Conservation (phyloP, 805 yeast genomes). For the Soucietia sequanensis region DNA sequence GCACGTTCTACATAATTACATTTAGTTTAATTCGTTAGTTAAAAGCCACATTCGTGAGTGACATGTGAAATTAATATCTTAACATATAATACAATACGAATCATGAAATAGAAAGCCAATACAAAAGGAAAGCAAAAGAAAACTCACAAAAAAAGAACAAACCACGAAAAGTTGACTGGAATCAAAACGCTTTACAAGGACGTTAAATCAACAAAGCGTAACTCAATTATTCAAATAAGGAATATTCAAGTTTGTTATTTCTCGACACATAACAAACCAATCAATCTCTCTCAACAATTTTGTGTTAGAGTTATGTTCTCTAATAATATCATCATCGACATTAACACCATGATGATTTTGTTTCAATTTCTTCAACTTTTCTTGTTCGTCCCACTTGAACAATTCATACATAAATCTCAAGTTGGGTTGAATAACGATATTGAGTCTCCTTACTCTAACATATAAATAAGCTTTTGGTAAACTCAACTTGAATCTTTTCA, state of each 20-base stretch:
- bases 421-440: constrained; percentile 93
- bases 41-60: no score
- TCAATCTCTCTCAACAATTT: constrained; percentile 62
- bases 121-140: no score
- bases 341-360: constrained; percentile 3
- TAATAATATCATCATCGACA: constrained; percentile 6
- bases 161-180: no score
- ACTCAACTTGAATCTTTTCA: constrained; percentile 67
- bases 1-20: no score
- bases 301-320: constrained; percentile 7
- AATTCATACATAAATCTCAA: constrained; percentile 88
- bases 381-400: constrained; percentile 49
- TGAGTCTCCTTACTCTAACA: constrained; percentile 86
- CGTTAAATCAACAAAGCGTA: no score
- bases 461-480: constrained; percentile 79
- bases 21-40: no score
- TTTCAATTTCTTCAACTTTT: constrained; percentile 13
- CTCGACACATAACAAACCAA: constrained; percentile 86
- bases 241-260: constrained; percentile 72
- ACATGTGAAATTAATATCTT: no score
- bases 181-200: no score
- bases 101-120: no score
- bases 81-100: no score
- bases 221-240: constrained; percentile 65
- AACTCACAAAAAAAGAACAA: no score